Evolutionary conservation across 2,329 filamentous ascomycete species (phyloP).

Genomic region (Raffaelea albimanens): DNA sequence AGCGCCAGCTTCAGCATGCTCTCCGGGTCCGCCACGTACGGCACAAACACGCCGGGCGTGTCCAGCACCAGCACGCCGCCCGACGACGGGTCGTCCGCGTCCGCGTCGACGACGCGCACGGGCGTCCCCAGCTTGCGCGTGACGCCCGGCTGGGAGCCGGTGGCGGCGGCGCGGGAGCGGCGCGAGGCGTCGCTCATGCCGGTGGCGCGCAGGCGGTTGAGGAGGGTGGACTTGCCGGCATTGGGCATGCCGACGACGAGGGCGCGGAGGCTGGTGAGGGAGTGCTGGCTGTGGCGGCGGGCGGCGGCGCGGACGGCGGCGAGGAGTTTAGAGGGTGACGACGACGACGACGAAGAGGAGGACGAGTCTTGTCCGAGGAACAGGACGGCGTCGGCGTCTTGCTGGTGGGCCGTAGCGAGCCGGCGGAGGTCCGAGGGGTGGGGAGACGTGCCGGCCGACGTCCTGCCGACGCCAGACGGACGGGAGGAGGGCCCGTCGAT

Average conservation of each 20-base stretch:
- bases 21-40: constrained; percentile 75
- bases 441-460: neutral
- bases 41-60: constrained; percentile 91
- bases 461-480: neutral
- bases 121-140: constrained; percentile 76
- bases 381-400: constrained; percentile 19
- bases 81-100: constrained; percentile 10
- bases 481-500: too few species aligned
- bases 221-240: constrained; percentile 88
- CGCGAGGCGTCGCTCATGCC: constrained; percentile 43
- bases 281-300: constrained; percentile 31
- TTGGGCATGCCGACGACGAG: constrained; percentile 97
- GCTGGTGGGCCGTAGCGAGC: constrained; percentile 29
- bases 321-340: constrained; percentile 23
- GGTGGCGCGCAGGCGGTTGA: constrained; percentile 69
- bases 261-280: constrained; percentile 71
- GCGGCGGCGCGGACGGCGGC: constrained; percentile 41
- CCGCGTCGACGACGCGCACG: constrained; percentile 59
- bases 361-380: constrained; percentile 17
- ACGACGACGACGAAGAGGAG: too few species aligned
- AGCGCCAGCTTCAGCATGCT: constrained; percentile 93
- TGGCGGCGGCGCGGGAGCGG: constrained; percentile 60
- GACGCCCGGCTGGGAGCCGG: constrained; percentile 79
- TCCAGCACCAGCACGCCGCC: constrained; percentile 76
- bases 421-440: constrained; percentile 15